These are phyloP conservation scores for Saccharomycodes ludwigii DNA, from an alignment of 805 yeast genomes.

Conservation along the genomic window DNA sequence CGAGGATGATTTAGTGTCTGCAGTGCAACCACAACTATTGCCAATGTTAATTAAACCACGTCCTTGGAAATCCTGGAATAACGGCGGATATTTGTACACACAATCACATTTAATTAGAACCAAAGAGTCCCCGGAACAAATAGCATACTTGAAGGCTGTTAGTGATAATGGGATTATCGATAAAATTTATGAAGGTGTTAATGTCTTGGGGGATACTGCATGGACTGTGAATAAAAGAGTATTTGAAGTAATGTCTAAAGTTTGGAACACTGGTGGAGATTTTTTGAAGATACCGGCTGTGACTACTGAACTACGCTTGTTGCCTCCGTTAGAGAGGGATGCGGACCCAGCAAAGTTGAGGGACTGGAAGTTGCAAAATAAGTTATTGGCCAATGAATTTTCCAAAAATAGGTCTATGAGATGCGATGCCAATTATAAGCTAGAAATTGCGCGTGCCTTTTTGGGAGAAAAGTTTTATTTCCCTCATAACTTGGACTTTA, in stretches of 20 bases:
- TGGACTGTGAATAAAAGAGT: conserved; percentile 83
- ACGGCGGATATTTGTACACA: conserved; percentile 74
- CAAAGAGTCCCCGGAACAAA: conserved; percentile 78
- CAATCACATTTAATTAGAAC: conserved; percentile 58
- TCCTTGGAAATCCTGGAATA: conserved; percentile 72
- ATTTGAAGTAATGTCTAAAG: conserved; percentile 53
- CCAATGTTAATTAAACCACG: conserved; percentile 92
- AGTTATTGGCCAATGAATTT: conserved; percentile 44
- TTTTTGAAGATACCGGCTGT: conserved; percentile 64
- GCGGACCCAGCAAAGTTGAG: conserved; percentile 63
- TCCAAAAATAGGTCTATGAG: conserved; percentile 70
- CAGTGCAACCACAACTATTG: conserved; percentile 72
- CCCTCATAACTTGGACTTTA: conserved; percentile 71
- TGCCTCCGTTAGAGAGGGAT: conserved; percentile 47
- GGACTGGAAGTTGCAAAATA: conserved; percentile 55
- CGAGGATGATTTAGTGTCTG: conserved; percentile 48
- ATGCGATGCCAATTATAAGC: conserved; percentile 85
- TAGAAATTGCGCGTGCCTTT: conserved; percentile 91
- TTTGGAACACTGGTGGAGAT: conserved; percentile 79
- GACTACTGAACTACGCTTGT: conserved; percentile 32
- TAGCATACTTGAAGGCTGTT: conserved; percentile 80
- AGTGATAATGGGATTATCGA: conserved; percentile 54
- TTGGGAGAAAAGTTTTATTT: conserved; percentile 66
- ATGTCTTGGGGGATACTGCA: conserved; percentile 74
- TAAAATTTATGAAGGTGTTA: conserved; percentile 65